These are phyloP conservation scores for Fragaria iinumae DNA, from an alignment of 306 rosid species.

Conservation along the genomic window DNA sequence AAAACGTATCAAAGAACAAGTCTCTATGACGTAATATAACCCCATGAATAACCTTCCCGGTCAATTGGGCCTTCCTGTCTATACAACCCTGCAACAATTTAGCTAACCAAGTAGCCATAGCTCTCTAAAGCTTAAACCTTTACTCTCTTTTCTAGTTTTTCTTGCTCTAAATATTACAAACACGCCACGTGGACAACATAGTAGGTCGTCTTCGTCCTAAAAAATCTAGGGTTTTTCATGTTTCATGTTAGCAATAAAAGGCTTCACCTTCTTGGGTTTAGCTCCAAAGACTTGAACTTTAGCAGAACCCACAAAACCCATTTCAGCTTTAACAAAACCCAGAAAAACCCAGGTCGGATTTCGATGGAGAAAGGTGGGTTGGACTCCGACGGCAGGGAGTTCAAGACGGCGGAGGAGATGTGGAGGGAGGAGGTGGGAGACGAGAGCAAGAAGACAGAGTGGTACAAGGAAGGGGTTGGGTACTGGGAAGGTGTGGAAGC, in stretches of 20 bases:
- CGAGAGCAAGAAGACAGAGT: slow-evolving; percentile 54
- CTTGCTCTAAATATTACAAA: background rate
- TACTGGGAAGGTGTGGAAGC: slow-evolving; percentile 96
- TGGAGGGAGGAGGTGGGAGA: slow-evolving; percentile 85
- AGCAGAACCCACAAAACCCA: background rate
- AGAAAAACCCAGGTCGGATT: background rate
- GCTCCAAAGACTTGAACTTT: slow-evolving; percentile 5
- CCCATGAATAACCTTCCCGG: slow-evolving; percentile 56
- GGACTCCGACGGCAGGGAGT: slow-evolving; percentile 73
- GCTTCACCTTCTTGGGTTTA: background rate
- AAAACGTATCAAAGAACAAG: slow-evolving; percentile 43
- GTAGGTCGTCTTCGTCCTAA: background rate
- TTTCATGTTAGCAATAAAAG: background rate
- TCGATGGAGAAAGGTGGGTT: slow-evolving; percentile 64
- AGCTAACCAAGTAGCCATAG: slow-evolving; percentile 35
- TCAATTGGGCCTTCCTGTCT: slow-evolving; percentile 36
- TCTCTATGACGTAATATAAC: slow-evolving; percentile 36
- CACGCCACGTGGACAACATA: background rate
- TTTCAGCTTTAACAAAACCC: background rate
- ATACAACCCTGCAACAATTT: slow-evolving; percentile 59
- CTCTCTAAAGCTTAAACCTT: background rate
- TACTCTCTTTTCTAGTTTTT: background rate
- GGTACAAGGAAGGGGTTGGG: slow-evolving; percentile 84
- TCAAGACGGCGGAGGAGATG: slow-evolving; percentile 73
- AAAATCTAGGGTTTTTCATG: background rate